Percentiles rank a stretch among this genome's conserved stretches.
These are phyloP conservation scores for Nothophoma quercina DNA, from an alignment of 2,329 filamentous ascomycete species.

Conservation along the genomic window DNA sequence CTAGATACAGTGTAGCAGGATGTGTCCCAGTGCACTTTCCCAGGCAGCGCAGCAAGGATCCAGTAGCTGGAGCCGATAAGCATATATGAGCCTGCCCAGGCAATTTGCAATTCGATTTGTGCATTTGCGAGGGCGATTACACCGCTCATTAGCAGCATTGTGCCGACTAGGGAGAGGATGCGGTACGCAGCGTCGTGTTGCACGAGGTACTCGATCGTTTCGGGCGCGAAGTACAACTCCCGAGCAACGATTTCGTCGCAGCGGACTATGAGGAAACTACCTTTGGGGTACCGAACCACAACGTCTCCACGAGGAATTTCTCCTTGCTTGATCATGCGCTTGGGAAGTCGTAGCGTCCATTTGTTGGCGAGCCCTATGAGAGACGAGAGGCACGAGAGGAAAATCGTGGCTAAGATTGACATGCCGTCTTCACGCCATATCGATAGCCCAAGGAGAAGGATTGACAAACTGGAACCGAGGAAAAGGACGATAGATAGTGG, in stretches of 20 bases:
- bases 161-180: constrained; percentile 57
- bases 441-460: constrained; percentile 53
- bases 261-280: constrained; percentile 58
- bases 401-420: constrained; percentile 57
- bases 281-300: constrained; percentile 60
- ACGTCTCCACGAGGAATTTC: constrained; percentile 55
- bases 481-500: constrained; percentile 57
- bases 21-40: constrained; percentile 58
- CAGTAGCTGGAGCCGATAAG: constrained; percentile 59
- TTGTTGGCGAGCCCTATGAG: constrained; percentile 59
- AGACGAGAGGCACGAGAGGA: constrained; percentile 59
- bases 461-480: constrained; percentile 55
- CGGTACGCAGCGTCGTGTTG: constrained; percentile 54
- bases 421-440: constrained; percentile 58
- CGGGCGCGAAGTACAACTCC: constrained; percentile 61
- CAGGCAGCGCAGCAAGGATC: constrained; percentile 58
- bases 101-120: constrained; percentile 55
- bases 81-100: constrained; percentile 59
- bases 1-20: constrained; percentile 52
- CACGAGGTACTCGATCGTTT: constrained; percentile 57
- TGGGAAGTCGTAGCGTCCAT: constrained; percentile 55
- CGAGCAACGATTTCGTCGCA: constrained; percentile 59
- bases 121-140: constrained; percentile 61
- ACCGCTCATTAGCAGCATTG: constrained; percentile 60
- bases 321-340: no score